Evolutionary conservation across 768 basidiomycete genomes (phyloP).

Genomic region (Termitomyces sp.): DNA sequence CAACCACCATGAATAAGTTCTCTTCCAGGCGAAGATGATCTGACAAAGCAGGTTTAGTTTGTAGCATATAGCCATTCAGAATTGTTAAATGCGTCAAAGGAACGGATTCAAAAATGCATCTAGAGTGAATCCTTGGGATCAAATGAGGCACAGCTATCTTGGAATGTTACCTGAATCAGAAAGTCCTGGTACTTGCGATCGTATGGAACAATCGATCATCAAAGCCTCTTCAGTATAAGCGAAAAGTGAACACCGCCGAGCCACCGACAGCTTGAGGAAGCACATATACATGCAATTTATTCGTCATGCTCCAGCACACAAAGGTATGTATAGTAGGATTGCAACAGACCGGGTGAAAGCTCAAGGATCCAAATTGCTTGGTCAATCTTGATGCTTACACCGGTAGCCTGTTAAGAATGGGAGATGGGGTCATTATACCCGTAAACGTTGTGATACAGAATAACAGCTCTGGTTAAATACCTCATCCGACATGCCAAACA

Average conservation of each 20-base stretch:
- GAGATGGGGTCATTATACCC: background rate
- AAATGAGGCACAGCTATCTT: background rate
- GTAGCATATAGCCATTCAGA: background rate
- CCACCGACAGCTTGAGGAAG: background rate
- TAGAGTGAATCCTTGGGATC: background rate
- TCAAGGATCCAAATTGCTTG: background rate
- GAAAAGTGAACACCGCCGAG: background rate
- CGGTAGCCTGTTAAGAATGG: background rate
- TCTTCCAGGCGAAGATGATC: background rate
- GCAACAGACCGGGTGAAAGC: background rate
- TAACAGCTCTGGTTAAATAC: conserved; percentile 11
- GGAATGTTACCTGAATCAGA: conserved; percentile 3
- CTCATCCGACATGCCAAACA: background rate
- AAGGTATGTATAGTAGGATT: background rate
- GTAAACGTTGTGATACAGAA: conserved; percentile 11
- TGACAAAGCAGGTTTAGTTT: background rate
- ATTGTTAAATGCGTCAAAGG: background rate
- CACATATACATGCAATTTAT: background rate
- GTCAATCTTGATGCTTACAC: background rate
- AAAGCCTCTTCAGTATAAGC: background rate
- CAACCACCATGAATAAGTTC: background rate
- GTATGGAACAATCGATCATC: background rate
- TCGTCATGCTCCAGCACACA: background rate
- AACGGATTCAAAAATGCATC: background rate
- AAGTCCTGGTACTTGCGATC: background rate